Percentiles rank a stretch among this genome's conserved stretches.
Conservation (phyloP, 352 stramenopile species). For the Phytophthora ramorum region DNA sequence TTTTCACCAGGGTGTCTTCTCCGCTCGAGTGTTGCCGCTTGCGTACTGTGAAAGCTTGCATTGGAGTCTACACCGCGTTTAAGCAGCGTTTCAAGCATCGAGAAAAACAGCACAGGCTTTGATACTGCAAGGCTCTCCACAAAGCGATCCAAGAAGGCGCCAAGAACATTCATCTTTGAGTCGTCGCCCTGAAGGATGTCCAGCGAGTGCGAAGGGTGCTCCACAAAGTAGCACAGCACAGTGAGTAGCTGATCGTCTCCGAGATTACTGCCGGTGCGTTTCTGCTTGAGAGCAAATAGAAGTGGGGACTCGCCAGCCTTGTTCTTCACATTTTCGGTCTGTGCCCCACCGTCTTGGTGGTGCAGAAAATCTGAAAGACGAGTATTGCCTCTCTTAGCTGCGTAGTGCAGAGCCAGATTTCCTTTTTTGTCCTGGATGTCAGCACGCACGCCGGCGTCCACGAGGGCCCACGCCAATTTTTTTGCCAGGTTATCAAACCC, state of each 20-base stretch:
- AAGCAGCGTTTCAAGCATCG: constrained; percentile 59
- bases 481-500: constrained; percentile 61
- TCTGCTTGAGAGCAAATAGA: constrained; percentile 61
- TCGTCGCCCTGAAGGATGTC: constrained; percentile 43
- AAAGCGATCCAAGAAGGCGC: constrained; percentile 68
- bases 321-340: constrained; percentile 53
- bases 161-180: constrained; percentile 55
- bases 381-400: constrained; percentile 56
- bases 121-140: constrained; percentile 28
- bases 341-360: constrained; percentile 45
- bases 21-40: constrained; percentile 17
- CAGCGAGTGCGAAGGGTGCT: constrained; percentile 43
- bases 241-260: constrained; percentile 34
- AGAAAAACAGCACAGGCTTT: constrained; percentile 36
- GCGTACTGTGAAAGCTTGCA: constrained; percentile 41
- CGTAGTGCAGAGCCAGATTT: constrained; percentile 67
- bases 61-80: constrained; percentile 66
- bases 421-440: constrained; percentile 41
- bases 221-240: constrained; percentile 59
- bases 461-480: constrained; percentile 70
- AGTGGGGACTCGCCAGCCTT: constrained; percentile 56
- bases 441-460: constrained; percentile 57
- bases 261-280: constrained; percentile 32
- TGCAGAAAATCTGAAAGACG: constrained; percentile 80
- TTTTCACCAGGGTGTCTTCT: not conserved